phyloP scores from a whole-genome alignment of 257 asterid genomes.

The Jacaranda mimosifolia region DNA sequence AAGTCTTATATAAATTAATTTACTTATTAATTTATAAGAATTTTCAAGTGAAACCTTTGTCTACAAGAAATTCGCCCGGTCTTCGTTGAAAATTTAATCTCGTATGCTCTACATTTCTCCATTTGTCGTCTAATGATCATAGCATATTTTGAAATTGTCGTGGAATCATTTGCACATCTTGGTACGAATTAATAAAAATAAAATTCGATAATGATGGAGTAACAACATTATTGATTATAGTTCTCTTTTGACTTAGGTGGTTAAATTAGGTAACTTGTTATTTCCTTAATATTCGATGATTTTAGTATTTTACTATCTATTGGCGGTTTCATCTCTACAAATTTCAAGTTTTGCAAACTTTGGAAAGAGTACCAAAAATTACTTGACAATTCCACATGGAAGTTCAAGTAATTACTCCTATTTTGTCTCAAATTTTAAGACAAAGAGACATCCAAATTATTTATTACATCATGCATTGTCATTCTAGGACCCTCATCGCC shows the following conservation, averaged over 20 bases:
- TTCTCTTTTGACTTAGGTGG: background rate
- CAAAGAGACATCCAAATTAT: background rate
- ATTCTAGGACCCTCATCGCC: background rate
- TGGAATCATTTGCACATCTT: conserved; percentile 36
- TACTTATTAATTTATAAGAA: too few species aligned
- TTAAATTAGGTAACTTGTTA: conserved; percentile 8
- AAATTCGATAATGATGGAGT: conserved; percentile 29
- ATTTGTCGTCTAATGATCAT: conserved; percentile 38
- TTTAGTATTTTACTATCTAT: background rate
- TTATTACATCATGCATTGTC: background rate
- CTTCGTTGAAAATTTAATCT: background rate
- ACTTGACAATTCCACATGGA: background rate
- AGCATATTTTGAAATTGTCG: conserved; percentile 25
- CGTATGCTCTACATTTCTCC: background rate
- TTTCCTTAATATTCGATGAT: background rate
- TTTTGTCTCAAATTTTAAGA: background rate
- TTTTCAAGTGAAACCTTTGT: background rate
- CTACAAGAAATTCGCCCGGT: background rate
- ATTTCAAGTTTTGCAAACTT: background rate
- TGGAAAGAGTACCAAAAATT: background rate
- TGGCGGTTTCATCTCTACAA: background rate
- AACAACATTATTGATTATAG: background rate
- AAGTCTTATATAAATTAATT: background rate
- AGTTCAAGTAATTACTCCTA: background rate
- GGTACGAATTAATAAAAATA: background rate